Percentiles rank a stretch among this genome's conserved stretches.
Evolutionary conservation across 2,329 filamentous ascomycete genomes (phyloP).

Genomic region (Emergomyces pasteurianus): DNA sequence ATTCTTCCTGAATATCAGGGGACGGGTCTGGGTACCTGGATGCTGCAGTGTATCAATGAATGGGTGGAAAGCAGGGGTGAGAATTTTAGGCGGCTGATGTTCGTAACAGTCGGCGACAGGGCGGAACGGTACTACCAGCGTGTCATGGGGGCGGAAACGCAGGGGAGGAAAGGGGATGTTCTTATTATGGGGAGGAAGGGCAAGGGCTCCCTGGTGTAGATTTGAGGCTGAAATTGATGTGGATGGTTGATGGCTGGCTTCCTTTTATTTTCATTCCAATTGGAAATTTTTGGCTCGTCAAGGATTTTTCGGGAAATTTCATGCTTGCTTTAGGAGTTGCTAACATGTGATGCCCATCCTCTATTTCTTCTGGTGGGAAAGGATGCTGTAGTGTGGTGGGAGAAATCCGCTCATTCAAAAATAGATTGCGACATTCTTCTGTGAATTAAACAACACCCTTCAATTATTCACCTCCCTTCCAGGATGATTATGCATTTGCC

Average conservation of each 20-base stretch:
- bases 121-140: constrained; percentile 9
- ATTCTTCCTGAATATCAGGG: constrained; percentile 48
- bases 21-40: constrained; percentile 52
- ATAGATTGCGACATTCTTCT: neutral
- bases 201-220: neutral
- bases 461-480: neutral
- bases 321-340: neutral
- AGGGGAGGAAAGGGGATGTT: constrained; percentile 1
- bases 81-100: constrained; percentile 48
- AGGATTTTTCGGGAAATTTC: neutral
- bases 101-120: constrained; percentile 21
- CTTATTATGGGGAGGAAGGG: constrained; percentile 8
- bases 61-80: constrained; percentile 44
- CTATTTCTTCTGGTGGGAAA: neutral
- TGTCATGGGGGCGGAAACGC: constrained; percentile 8
- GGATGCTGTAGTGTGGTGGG: too few species aligned
- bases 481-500: neutral
- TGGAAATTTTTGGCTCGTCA: too few species aligned
- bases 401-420: neutral
- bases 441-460: neutral
- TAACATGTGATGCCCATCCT: neutral
- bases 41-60: constrained; percentile 51
- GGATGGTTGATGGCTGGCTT: neutral
- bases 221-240: neutral
- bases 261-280: too few species aligned